These are phyloP conservation scores for Colletotrichum australisinense DNA, from an alignment of 2,329 filamentous ascomycete genomes.

Conservation along the genomic window DNA sequence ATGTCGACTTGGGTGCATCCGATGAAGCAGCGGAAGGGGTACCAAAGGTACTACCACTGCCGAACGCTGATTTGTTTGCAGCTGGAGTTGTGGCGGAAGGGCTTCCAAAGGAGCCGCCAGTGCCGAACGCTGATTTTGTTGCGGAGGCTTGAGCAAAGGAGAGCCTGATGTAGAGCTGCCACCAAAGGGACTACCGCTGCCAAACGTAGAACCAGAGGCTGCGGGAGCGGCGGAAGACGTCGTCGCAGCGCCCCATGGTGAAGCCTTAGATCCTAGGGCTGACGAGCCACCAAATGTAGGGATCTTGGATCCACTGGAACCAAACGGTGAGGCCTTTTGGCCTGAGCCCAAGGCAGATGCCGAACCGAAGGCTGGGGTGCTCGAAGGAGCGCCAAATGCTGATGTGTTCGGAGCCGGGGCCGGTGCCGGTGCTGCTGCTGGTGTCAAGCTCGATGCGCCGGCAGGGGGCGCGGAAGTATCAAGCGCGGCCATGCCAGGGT, in stretches of 20 bases:
- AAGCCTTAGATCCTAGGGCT: conserved; percentile 61
- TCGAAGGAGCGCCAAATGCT: conserved; percentile 38
- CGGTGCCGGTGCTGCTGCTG: conserved; percentile 34
- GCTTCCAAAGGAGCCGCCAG: conserved; percentile 18
- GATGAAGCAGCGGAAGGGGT: conserved; percentile 42
- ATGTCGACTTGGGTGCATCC: conserved; percentile 10
- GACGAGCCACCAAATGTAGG: conserved; percentile 61
- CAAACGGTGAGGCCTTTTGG: conserved; percentile 28
- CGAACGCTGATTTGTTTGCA: conserved; percentile 41
- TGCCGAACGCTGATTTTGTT: conserved; percentile 34
- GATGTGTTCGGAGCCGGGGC: conserved; percentile 33
- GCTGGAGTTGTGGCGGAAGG: conserved; percentile 43
- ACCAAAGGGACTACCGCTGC: conserved; percentile 56
- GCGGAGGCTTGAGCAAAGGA: conserved; percentile 59
- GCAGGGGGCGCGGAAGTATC: conserved; percentile 44
- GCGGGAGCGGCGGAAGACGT: conserved; percentile 36
- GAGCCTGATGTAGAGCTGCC: conserved; percentile 50
- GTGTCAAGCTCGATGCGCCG: conserved; percentile 23
- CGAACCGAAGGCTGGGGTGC: conserved; percentile 41
- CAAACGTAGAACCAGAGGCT: conserved; percentile 51
- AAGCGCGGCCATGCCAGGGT: conserved; percentile 71
- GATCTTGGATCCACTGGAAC: conserved; percentile 41
- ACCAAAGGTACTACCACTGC: conserved; percentile 34
- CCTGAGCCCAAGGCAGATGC: conserved; percentile 52
- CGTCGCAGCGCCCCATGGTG: conserved; percentile 59